These are phyloP conservation scores for Paraconiothyrium sp. DNA, from an alignment of 2,329 filamentous ascomycete genomes.

Conservation along the genomic window DNA sequence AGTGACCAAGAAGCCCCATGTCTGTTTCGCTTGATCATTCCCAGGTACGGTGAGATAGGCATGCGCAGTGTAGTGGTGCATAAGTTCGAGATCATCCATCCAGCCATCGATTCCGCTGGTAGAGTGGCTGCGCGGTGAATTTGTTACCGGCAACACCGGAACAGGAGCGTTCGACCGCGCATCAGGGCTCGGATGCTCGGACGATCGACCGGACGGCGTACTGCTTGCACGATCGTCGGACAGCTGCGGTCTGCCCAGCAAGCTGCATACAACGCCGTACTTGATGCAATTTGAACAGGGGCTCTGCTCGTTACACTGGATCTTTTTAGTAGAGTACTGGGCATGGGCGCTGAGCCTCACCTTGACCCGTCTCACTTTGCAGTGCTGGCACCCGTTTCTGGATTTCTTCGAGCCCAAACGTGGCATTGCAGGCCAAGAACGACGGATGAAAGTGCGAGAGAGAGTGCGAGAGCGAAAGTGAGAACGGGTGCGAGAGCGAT, in stretches of 20 bases:
- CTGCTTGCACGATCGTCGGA: constrained; percentile 7
- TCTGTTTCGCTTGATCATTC: constrained; percentile 31
- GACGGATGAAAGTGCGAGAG: constrained; percentile 22
- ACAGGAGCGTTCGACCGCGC: background rate
- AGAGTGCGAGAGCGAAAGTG: constrained; percentile 28
- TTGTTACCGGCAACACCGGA: background rate
- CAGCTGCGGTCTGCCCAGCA: constrained; percentile 21
- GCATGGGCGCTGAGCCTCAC: constrained; percentile 16
- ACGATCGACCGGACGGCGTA: constrained; percentile 18
- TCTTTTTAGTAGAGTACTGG: background rate
- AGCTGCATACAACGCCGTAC: constrained; percentile 43
- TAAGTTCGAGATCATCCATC: constrained; percentile 41
- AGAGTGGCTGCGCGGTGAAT: constrained; percentile 1
- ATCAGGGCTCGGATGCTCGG: constrained; percentile 8
- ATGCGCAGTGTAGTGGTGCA: constrained; percentile 41
- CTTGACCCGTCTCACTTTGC: constrained; percentile 41
- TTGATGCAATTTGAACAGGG: constrained; percentile 39
- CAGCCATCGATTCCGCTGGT: constrained; percentile 22
- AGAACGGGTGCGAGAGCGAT: constrained; percentile 1
- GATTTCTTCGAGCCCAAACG: constrained; percentile 37
- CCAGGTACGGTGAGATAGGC: constrained; percentile 35
- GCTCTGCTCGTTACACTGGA: constrained; percentile 41
- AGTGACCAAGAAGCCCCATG: constrained; percentile 48
- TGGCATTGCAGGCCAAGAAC: constrained; percentile 21
- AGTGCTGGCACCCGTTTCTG: constrained; percentile 37